A percentile compares a stretch with the other conserved stretches of the same genome.
phyloP scores from a whole-genome alignment of 2,329 filamentous ascomycete species.

The Stagonosporopsis tanaceti region DNA sequence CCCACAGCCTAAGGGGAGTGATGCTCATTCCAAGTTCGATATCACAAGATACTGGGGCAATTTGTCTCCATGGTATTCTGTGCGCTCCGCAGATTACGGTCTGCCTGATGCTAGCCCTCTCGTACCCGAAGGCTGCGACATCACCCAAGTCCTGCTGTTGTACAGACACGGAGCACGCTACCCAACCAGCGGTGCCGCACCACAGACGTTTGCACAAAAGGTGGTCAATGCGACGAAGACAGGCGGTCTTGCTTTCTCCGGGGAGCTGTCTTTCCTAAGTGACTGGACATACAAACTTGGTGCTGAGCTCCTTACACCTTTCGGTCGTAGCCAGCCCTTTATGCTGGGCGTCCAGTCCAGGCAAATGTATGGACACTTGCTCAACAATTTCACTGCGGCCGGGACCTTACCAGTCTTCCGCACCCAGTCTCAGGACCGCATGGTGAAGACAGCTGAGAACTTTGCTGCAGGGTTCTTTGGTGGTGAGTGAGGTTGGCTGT shows the following conservation, averaged over 20 bases:
- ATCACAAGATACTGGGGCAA: slow-evolving; percentile 45
- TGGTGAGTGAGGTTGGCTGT: not conserved
- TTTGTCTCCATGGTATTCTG: slow-evolving; percentile 41
- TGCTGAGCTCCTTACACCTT: slow-evolving; percentile 42
- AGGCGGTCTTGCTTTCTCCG: slow-evolving; percentile 32
- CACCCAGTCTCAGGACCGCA: slow-evolving; percentile 42
- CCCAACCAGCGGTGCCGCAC: slow-evolving; percentile 38
- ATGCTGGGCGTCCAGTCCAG: slow-evolving; percentile 52
- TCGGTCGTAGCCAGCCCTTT: slow-evolving; percentile 50
- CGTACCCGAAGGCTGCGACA: slow-evolving; percentile 35
- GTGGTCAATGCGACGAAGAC: slow-evolving; percentile 37
- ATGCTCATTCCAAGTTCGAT: slow-evolving; percentile 31
- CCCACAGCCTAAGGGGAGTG: slow-evolving; percentile 33
- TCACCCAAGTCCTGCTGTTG: slow-evolving; percentile 40
- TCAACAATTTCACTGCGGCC: slow-evolving; percentile 54
- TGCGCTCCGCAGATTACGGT: slow-evolving; percentile 40
- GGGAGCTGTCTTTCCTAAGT: slow-evolving; percentile 37
- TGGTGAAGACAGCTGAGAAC: slow-evolving; percentile 45
- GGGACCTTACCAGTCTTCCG: slow-evolving; percentile 51
- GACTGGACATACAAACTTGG: slow-evolving; percentile 43
- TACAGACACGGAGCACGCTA: slow-evolving; percentile 45
- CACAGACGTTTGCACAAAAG: slow-evolving; percentile 36
- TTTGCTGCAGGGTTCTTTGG: slow-evolving; percentile 46
- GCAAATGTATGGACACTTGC: slow-evolving; percentile 53
- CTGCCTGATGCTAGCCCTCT: slow-evolving; percentile 37